Conservation (phyloP, 2,329 filamentous ascomycete genomes). For the Aaosphaeria arxii region DNA sequence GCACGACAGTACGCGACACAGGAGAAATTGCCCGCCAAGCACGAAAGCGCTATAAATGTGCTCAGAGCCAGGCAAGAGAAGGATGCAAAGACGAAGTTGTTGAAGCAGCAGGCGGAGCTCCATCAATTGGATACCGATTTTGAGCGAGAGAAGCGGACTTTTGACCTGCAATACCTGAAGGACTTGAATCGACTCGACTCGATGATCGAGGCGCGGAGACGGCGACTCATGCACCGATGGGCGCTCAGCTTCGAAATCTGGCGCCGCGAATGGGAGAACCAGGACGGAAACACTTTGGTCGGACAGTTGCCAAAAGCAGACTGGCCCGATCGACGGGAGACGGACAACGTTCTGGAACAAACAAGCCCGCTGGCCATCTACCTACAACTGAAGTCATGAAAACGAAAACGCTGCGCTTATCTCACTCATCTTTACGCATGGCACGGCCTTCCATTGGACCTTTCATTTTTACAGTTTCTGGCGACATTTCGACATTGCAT, state of each 20-base stretch:
- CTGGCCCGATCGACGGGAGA: slow-evolving; percentile 24
- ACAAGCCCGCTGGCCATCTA: slow-evolving; percentile 18
- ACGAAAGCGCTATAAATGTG: slow-evolving; percentile 47
- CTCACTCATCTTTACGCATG: no score
- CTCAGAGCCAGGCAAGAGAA: slow-evolving; percentile 44
- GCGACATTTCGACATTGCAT: not conserved
- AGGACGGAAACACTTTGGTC: slow-evolving; percentile 18
- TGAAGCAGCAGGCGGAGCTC: slow-evolving; percentile 41
- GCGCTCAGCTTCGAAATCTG: slow-evolving; percentile 40
- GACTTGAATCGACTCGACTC: slow-evolving; percentile 34
- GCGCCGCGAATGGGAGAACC: slow-evolving; percentile 32
- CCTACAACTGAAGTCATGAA: not conserved
- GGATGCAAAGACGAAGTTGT: slow-evolving; percentile 31
- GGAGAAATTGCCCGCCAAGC: slow-evolving; percentile 40
- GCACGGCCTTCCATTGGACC: no score
- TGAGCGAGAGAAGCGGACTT: slow-evolving; percentile 29
- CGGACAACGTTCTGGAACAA: slow-evolving; percentile 13
- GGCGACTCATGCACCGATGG: slow-evolving; percentile 35
- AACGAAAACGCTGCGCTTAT: not conserved
- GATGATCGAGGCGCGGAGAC: slow-evolving; percentile 29
- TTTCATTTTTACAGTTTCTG: no score
- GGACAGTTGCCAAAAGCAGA: slow-evolving; percentile 23
- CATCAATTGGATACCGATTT: slow-evolving; percentile 31
- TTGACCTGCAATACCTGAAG: slow-evolving; percentile 30
- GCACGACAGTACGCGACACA: slow-evolving; percentile 38